Evolutionary conservation across 2,329 filamentous ascomycete species (phyloP).

Genomic region (Microdochium trichocladiopsis): DNA sequence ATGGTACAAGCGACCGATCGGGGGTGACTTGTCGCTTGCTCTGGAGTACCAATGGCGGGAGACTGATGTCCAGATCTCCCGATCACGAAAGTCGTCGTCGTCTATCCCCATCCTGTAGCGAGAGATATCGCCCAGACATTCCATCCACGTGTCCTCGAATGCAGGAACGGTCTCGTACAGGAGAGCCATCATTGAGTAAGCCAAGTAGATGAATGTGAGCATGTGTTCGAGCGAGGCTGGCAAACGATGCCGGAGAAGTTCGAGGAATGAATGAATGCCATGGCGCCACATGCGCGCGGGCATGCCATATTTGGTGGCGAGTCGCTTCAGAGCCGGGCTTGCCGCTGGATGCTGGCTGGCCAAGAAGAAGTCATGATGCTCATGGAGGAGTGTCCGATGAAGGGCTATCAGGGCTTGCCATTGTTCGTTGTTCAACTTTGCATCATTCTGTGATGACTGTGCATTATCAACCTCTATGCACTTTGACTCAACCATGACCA

Average conservation of each 20-base stretch:
- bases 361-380: constrained; percentile 81
- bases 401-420: constrained; percentile 80
- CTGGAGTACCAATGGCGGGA: constrained; percentile 79
- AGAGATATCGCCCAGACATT: constrained; percentile 81
- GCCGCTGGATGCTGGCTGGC: constrained; percentile 82
- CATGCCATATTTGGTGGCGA: constrained; percentile 83
- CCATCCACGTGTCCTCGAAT: constrained; percentile 88
- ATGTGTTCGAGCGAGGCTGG: constrained; percentile 80
- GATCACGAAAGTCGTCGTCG: constrained; percentile 66
- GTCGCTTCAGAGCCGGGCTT: constrained; percentile 53
- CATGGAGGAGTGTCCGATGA: constrained; percentile 73
- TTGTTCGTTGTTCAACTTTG: constrained; percentile 55
- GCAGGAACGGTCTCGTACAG: constrained; percentile 77
- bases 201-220: constrained; percentile 81
- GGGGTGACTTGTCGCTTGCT: constrained; percentile 69
- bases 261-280: constrained; percentile 80
- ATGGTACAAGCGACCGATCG: constrained; percentile 75
- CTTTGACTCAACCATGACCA: constrained; percentile 82
- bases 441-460: constrained; percentile 33
- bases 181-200: constrained; percentile 85
- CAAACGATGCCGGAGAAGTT: constrained; percentile 66
- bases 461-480: constrained; percentile 76
- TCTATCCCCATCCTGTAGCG: constrained; percentile 88
- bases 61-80: constrained; percentile 76
- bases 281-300: constrained; percentile 91